Percentiles rank a stretch among this genome's conserved stretches.
Conservation (phyloP, 1,139 yeast species). For the Candida glucosophila region DNA sequence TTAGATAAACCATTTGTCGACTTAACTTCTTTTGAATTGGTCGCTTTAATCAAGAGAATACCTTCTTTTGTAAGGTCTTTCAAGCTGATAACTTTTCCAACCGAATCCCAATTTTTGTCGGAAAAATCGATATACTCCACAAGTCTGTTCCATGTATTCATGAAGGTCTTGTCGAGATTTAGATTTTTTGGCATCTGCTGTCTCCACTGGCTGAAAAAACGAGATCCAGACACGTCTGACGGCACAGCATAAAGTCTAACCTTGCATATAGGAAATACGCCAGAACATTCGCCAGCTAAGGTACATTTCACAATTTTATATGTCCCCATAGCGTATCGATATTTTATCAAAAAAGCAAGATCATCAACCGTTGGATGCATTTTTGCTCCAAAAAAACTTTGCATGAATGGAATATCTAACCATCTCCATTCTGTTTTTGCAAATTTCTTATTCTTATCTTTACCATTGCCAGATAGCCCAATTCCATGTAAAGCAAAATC, state of each 20-base stretch:
- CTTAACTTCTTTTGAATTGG: slow-evolving; percentile 1
- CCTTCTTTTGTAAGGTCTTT: background rate
- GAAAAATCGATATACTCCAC: slow-evolving; percentile 4
- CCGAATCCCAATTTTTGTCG: slow-evolving; percentile 1
- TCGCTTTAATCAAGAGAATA: slow-evolving; percentile 4
- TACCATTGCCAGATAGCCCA: too few relatives aligned
- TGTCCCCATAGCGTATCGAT: slow-evolving; percentile 37
- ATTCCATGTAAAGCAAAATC: too few relatives aligned
- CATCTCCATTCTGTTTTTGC: slow-evolving; percentile 57
- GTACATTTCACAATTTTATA: slow-evolving; percentile 17
- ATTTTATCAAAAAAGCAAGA: slow-evolving; percentile 29
- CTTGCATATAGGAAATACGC: slow-evolving; percentile 12
- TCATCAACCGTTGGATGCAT: slow-evolving; percentile 20
- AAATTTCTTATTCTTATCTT: too few relatives aligned
- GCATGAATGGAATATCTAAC: slow-evolving; percentile 32
- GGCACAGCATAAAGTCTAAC: slow-evolving; percentile 46
- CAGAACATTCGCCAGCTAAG: slow-evolving; percentile 1
- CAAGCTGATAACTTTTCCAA: background rate
- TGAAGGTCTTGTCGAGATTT: slow-evolving; percentile 19
- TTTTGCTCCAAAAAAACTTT: slow-evolving; percentile 6
- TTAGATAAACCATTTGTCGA: too few relatives aligned
- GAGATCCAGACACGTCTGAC: slow-evolving; percentile 30
- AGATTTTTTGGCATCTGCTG: slow-evolving; percentile 8
- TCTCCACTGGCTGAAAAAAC: slow-evolving; percentile 26
- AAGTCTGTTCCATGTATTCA: slow-evolving; percentile 16